Evolutionary conservation across 2,329 filamentous ascomycete species (phyloP).

Genomic region (Macroventuria anomochaeta): DNA sequence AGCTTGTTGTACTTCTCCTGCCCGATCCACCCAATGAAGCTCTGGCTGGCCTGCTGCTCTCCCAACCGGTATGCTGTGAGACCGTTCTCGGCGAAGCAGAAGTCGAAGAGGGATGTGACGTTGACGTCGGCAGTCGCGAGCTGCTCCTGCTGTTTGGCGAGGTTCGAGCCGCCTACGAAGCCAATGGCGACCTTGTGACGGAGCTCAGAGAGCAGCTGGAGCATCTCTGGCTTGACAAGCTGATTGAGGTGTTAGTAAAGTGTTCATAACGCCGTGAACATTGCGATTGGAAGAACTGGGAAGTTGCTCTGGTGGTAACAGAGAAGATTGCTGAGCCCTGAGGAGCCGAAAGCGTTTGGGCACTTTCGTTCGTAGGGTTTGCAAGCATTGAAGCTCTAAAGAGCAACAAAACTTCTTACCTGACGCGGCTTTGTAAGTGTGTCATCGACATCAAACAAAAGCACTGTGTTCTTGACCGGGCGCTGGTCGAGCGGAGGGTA

Average conservation of each 20-base stretch:
- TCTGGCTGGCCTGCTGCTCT: constrained; percentile 74
- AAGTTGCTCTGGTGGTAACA: background rate
- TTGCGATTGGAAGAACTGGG: background rate
- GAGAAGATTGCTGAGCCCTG: background rate
- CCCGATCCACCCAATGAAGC: constrained; percentile 91
- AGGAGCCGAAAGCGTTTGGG: background rate
- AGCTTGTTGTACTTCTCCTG: constrained; percentile 84
- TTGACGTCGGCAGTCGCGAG: constrained; percentile 70
- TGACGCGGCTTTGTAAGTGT: constrained; percentile 84
- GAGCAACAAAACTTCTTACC: constrained; percentile 55
- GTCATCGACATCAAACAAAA: constrained; percentile 94
- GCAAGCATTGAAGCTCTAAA: background rate
- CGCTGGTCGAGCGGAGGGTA: constrained; percentile 82
- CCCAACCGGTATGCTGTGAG: constrained; percentile 89
- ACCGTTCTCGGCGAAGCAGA: constrained; percentile 96
- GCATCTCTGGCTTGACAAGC: constrained; percentile 80
- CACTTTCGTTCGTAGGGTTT: too few species aligned
- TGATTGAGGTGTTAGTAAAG: constrained; percentile 46
- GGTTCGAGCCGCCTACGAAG: constrained; percentile 90
- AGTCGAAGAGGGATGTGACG: constrained; percentile 92
- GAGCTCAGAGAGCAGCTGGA: constrained; percentile 76
- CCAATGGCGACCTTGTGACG: constrained; percentile 89
- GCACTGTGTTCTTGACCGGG: constrained; percentile 89
- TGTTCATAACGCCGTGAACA: background rate
- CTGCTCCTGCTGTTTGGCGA: constrained; percentile 95